Conservation (phyloP, 257 asterid genomes). For the Petrea volubilis region DNA sequence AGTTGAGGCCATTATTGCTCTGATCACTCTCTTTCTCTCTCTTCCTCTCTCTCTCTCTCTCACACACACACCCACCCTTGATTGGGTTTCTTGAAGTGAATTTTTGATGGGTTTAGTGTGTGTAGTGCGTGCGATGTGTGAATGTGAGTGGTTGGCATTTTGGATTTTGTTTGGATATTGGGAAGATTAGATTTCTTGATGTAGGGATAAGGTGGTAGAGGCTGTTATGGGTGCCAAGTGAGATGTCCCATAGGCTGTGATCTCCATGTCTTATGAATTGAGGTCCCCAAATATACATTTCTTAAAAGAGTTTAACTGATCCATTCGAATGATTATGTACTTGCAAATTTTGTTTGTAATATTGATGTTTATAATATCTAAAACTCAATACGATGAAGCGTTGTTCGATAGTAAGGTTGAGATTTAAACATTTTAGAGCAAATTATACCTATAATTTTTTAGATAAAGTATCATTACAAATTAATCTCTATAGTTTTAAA, state of each 20-base stretch:
- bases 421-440: no score
- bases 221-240: constrained; percentile 47
- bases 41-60: background rate
- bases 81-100: background rate
- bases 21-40: no score
- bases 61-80: background rate
- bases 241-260: constrained; percentile 7
- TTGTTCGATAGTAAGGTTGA: no score
- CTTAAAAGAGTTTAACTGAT: no score
- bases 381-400: no score
- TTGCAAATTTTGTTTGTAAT: no score
- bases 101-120: constrained; percentile 10
- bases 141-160: constrained; percentile 31
- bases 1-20: constrained; percentile 49
- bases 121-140: constrained; percentile 27
- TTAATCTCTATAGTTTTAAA: no score
- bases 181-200: constrained; percentile 47
- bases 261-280: constrained; percentile 37
- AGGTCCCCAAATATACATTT: background rate
- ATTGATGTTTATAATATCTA: no score
- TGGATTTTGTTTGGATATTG: constrained; percentile 40
- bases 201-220: constrained; percentile 55
- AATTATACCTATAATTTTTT: no score
- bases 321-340: no score
- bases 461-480: no score